A percentile compares a stretch with the other conserved stretches of the same genome.
Evolutionary conservation across 2,329 filamentous ascomycete genomes (phyloP).

Genomic region (Sporothrix curviconia): DNA sequence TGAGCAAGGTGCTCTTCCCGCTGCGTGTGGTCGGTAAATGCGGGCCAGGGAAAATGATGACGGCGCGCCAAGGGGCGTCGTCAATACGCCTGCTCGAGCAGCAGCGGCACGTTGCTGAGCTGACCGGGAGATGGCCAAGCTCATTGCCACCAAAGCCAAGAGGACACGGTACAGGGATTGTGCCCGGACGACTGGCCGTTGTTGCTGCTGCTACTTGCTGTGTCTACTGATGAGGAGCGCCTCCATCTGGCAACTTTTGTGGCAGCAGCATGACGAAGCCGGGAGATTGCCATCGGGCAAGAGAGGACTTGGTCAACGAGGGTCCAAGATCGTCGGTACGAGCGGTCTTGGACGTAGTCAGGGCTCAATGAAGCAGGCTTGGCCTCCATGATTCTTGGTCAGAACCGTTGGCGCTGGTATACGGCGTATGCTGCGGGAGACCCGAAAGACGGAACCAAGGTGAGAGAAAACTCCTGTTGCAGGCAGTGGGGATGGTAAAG

Average conservation of each 20-base stretch:
- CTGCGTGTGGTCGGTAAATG: slow-evolving; percentile 40
- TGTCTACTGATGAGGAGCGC: slow-evolving; percentile 21
- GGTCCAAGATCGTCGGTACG: slow-evolving; percentile 63
- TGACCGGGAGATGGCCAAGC: neutral
- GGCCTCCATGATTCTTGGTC: slow-evolving; percentile 86
- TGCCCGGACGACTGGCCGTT: slow-evolving; percentile 19
- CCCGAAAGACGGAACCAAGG: neutral
- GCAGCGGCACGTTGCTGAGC: too few species aligned
- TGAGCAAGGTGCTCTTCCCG: slow-evolving; percentile 31
- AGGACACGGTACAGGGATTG: slow-evolving; percentile 14
- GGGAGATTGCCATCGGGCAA: slow-evolving; percentile 69
- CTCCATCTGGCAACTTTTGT: slow-evolving; percentile 75
- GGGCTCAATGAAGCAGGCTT: slow-evolving; percentile 90
- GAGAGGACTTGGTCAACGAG: slow-evolving; percentile 72
- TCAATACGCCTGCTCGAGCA: slow-evolving; percentile 15
- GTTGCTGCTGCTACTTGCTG: slow-evolving; percentile 13
- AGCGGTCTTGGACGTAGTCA: slow-evolving; percentile 81
- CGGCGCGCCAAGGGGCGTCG: slow-evolving; percentile 25
- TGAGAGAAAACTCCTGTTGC: slow-evolving; percentile 14
- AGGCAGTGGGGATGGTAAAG: slow-evolving; percentile 46
- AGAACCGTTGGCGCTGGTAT: slow-evolving; percentile 63
- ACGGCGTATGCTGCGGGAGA: slow-evolving; percentile 55
- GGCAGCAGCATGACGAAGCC: slow-evolving; percentile 75
- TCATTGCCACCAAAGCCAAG: slow-evolving; percentile 1
- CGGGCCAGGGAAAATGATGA: slow-evolving; percentile 54